A percentile compares a stretch with the other conserved stretches of the same genome.
These are phyloP conservation scores for Tetratostichococcus sp. DNA, from an alignment of 139 green algal genomes.

Conservation along the genomic window DNA sequence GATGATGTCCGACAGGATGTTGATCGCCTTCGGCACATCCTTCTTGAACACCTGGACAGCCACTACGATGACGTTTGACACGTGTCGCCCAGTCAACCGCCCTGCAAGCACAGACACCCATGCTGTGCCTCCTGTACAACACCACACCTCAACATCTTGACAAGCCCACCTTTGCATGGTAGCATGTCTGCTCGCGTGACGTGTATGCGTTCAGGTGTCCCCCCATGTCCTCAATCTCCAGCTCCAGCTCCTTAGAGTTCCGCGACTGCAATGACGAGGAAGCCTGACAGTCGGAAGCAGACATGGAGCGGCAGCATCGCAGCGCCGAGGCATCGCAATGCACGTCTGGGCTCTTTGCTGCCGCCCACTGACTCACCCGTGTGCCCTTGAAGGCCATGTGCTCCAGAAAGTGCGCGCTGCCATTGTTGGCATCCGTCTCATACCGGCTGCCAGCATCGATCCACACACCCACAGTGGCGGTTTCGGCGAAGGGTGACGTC, in stretches of 20 bases:
- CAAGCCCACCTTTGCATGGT: slow-evolving; percentile 82
- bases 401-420: slow-evolving; percentile 97
- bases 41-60: slow-evolving; percentile 42
- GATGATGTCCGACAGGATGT: slow-evolving; percentile 96
- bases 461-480: slow-evolving; percentile 93
- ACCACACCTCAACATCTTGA: too few relatives aligned
- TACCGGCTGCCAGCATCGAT: slow-evolving; percentile 96
- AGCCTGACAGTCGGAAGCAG: too few relatives aligned
- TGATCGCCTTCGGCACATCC: slow-evolving; percentile 84
- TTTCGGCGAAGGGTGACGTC: slow-evolving; percentile 75
- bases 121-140: too few relatives aligned
- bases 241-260: slow-evolving; percentile 80
- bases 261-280: slow-evolving; percentile 53
- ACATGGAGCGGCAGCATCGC: too few relatives aligned
- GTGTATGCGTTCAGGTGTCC: slow-evolving; percentile 98
- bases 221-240: slow-evolving; percentile 98
- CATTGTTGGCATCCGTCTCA: slow-evolving; percentile 89
- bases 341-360: too few relatives aligned
- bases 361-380: slow-evolving; percentile 39
- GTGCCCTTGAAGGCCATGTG: slow-evolving; percentile 99
- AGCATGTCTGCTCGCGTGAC: slow-evolving; percentile 91
- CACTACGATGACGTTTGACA: neutral
- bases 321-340: too few relatives aligned
- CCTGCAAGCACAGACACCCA: too few relatives aligned
- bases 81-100: too few relatives aligned